Conservation (phyloP, 345 rosid species). For the Euphorbia pulcherrima region DNA sequence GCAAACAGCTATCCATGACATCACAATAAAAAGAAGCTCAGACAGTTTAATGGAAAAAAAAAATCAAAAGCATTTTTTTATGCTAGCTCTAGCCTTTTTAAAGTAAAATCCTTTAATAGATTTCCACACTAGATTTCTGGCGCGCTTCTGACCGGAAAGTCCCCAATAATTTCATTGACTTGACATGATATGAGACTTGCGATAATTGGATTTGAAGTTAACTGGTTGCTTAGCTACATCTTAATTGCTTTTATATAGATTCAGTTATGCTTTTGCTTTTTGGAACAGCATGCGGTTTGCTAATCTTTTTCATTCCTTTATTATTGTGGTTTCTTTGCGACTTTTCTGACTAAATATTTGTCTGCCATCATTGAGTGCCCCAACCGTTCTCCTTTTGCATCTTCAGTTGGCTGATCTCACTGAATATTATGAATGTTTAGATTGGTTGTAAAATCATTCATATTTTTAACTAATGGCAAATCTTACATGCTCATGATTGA, state of each 20-base stretch:
- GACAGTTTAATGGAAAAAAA: too few species aligned
- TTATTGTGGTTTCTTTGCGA: not conserved
- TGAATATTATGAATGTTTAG: not conserved
- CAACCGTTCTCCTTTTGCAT: not conserved
- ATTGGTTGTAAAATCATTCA: not conserved
- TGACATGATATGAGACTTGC: not conserved
- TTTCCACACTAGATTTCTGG: not conserved
- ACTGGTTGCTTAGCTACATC: not conserved
- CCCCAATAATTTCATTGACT: not conserved
- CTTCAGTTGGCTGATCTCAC: not conserved
- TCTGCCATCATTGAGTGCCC: not conserved
- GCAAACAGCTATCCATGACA: too few species aligned
- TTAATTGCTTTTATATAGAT: too few species aligned
- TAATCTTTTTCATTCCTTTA: not conserved
- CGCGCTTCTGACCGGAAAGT: not conserved
- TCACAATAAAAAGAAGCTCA: too few species aligned
- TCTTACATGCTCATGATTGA: not conserved
- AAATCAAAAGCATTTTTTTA: not conserved
- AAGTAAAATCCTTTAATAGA: too few species aligned
- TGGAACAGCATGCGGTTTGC: not conserved
- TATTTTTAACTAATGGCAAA: not conserved
- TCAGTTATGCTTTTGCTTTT: not conserved
- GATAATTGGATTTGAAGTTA: not conserved
- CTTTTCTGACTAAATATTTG: not conserved
- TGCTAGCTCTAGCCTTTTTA: not conserved